Evolutionary conservation across 139 green algal species (phyloP).

Genomic region (Zygnema circumcarinatum): DNA sequence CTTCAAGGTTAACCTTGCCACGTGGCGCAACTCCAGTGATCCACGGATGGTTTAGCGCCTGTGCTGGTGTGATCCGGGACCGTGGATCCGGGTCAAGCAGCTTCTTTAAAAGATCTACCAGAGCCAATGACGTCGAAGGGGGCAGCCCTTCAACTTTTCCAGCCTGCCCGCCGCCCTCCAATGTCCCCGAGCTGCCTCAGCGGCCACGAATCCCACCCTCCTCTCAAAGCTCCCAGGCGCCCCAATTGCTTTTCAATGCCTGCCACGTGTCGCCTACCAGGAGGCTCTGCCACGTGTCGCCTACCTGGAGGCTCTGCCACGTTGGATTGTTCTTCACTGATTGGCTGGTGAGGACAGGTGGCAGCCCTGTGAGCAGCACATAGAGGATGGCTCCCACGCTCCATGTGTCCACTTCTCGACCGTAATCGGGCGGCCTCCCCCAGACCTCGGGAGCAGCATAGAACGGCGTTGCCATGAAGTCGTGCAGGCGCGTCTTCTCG

Average conservation of each 20-base stretch:
- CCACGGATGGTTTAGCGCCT: constrained; percentile 29
- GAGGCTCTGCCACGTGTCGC: background rate
- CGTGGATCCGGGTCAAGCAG: constrained; percentile 34
- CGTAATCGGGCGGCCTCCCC: constrained; percentile 1
- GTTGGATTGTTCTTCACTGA: constrained; percentile 24
- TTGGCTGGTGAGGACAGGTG: constrained; percentile 15
- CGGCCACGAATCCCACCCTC: too few relatives aligned
- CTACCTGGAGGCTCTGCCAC: constrained; percentile 36
- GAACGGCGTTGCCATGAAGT: constrained; percentile 55
- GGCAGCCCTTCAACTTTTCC: constrained; percentile 30
- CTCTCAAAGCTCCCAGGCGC: background rate
- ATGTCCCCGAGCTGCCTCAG: background rate
- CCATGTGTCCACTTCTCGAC: constrained; percentile 23
- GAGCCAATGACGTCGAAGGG: background rate
- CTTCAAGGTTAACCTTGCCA: constrained; percentile 29
- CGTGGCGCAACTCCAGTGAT: background rate
- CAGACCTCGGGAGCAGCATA: constrained; percentile 43
- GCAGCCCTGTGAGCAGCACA: constrained; percentile 38
- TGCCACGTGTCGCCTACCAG: background rate
- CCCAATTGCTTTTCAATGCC: background rate
- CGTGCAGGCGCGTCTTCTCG: background rate
- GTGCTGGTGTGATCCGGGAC: background rate
- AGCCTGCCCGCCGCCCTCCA: background rate
- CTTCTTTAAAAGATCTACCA: constrained; percentile 4
- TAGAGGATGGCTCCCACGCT: constrained; percentile 31